Base-by-base conservation (phyloP, 768 basidiomycete genomes). In the Kwoniella bestiolae region DNA sequence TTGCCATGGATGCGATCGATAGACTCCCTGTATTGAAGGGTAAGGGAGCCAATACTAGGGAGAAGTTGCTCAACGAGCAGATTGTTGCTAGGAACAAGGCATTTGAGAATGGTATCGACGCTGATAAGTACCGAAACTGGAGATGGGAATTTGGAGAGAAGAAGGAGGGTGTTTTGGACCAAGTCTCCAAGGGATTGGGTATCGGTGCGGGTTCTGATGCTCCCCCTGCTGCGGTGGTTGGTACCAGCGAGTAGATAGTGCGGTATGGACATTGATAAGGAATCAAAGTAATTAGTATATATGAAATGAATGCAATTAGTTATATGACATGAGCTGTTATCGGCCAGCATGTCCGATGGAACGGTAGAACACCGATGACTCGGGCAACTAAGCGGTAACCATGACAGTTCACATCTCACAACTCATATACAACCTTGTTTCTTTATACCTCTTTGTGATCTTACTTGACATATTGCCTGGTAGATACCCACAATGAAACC, bases 1-100 rank as follows among this genome's bases (percentile, higher is more conserved):
- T 74, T 8, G 75, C 77, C n/a, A 79, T 79, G 21, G 75, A 77
- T 46, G 77, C 77, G 12, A 69, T 79, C 58, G 77, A 79, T 47
- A 66, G 72, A 55, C 56, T 79, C 57, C 70, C 72, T 34, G 25
- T 66, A 51, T 56, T 70, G 14, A 60, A 71, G 35, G 74, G 75
- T 66, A 66, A 68, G 58, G 75, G 55, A 23, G 63, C 67, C 29
- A 69, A 66, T 35, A 65, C 73, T 29, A 67, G 77, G 34, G 75
- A 77, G 65, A 76, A 73, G 68, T 64, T 79, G 8, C 50, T 53
- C 51, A 69, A 77, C 52, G 64, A 62, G 56, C 71, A 74, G 66
- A 73, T 79, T 63, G 46, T 44, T 5, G 77, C 77, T 12, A 68
- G 66, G 60, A 72, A 46, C 58, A 55, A 70, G 34, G 71, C 77